Conservation (phyloP, 192 early-diverging fungal species). For the Coemansia asiatica region DNA sequence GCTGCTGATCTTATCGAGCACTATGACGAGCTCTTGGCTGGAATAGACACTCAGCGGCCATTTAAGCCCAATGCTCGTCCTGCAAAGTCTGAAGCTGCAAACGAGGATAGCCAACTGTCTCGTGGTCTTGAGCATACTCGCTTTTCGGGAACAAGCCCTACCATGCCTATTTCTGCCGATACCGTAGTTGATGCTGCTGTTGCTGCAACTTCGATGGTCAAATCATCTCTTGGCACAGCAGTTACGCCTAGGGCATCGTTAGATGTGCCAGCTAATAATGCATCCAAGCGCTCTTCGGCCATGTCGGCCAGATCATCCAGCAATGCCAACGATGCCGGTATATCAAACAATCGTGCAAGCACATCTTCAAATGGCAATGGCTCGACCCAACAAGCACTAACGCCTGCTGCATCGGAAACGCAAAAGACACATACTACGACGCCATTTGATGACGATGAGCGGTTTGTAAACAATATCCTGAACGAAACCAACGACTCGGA, state of each 20-base stretch:
- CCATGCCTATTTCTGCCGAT: background rate
- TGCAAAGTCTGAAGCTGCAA: constrained; percentile 10
- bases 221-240: background rate
- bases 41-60: constrained; percentile 24
- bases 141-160: background rate
- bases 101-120: background rate
- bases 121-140: background rate
- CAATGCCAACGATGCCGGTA: background rate
- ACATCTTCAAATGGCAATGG: background rate
- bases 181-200: constrained; percentile 7
- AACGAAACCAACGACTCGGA: constrained; percentile 1
- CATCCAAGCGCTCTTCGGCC: constrained; percentile 3
- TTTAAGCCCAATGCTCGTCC: constrained; percentile 34
- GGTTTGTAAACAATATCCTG: constrained; percentile 3
- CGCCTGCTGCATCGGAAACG: constrained; percentile 1
- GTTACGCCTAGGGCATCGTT: constrained; percentile 3
- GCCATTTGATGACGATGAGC: constrained; percentile 11
- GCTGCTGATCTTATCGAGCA: constrained; percentile 42
- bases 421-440: constrained; percentile 7
- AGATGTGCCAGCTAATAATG: constrained; percentile 2
- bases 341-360: background rate
- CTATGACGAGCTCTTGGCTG: constrained; percentile 42
- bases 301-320: background rate
- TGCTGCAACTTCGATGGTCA: background rate
- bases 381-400: background rate